Evolutionary conservation across 2,329 filamentous ascomycete genomes (phyloP).

Genomic region (Tolypocladium ovalisporum): DNA sequence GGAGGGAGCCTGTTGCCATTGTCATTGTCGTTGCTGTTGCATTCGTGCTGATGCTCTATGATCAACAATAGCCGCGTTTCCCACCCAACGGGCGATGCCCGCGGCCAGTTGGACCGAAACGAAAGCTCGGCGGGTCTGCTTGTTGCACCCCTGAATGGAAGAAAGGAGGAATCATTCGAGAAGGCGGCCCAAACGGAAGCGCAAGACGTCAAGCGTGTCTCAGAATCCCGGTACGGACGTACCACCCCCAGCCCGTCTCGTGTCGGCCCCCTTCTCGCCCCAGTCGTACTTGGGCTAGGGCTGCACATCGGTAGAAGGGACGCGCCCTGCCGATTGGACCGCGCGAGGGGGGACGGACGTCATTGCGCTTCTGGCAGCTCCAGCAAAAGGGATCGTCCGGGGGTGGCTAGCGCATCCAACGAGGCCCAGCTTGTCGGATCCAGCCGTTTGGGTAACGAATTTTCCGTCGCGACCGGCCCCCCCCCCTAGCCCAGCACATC

Average conservation of each 20-base stretch:
- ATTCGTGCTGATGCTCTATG: background rate
- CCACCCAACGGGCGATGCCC: background rate
- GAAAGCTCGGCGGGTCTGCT: background rate
- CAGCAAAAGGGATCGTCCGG: slow-evolving; percentile 4
- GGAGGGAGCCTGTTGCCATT: background rate
- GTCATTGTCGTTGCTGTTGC: background rate
- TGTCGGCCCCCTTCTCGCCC: background rate
- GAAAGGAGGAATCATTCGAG: slow-evolving; percentile 5
- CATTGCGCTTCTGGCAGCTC: slow-evolving; percentile 4
- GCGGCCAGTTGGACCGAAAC: background rate
- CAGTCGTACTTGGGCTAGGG: slow-evolving; percentile 1
- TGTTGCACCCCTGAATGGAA: background rate
- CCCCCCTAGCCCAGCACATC: background rate
- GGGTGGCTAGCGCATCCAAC: background rate
- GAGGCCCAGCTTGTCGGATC: slow-evolving; percentile 6
- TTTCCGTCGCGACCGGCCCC: background rate
- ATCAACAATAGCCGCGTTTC: background rate
- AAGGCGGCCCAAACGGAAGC: slow-evolving; percentile 1
- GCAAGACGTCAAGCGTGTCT: slow-evolving; percentile 4
- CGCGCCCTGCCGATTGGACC: slow-evolving; percentile 6
- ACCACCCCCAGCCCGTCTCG: background rate
- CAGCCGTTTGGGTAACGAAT: background rate
- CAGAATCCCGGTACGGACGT: background rate
- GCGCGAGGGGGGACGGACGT: slow-evolving; percentile 4
- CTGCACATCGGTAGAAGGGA: slow-evolving; percentile 3